Base-by-base conservation (phyloP, 192 early-diverging fungal genomes). In the Coemansia sp. region DNA sequence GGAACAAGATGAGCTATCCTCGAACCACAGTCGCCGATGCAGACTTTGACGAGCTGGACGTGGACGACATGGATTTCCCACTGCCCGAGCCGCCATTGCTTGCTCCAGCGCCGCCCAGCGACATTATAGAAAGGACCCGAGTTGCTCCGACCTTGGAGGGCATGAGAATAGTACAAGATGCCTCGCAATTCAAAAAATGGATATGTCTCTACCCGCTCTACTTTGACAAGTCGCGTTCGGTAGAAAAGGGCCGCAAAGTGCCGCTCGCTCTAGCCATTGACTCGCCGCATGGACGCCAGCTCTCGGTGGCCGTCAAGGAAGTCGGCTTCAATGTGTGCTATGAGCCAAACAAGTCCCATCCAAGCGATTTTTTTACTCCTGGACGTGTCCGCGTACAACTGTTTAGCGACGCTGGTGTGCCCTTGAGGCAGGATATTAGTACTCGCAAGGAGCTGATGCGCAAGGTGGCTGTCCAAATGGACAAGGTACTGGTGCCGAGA, bases 141-240 rank as follows among this genome's bases (percentile, higher is more conserved):
- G 56, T 58, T 27, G 61, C 70, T 3, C 62, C 63, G 26, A 49
- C 42, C 17, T 30, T 56, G 14, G 59, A 42, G 10, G 42, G 49
- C 21, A 47, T 63, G 58, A 29, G 34, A 19, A 22, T 66, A 33
- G 67, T 70, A 1, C 51, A 15, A 19, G 68, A 77, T 37, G 55
- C 55, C 5, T 42, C 51, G 23, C 63, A 33, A 42, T 70, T 63
- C 61, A 69, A 70, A 23, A n/a, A 37, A 14, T 89, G 87, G 87
- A 65, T 89, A 36, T 86, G 84, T 46, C 58, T 89, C 2, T 89
- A 89, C 61, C 87, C 87, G 22, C 71, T 80, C 26, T 89, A 89
- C 39, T 86, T 89, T 53, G 84, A 89, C 60, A 70, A 65, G 11
- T 64, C 69, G 14, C 80, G 82, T 40, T 83, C 85, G 0, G 43